Evolutionary conservation across 306 rosid genomes (phyloP), one percentile per base, ranked within the genome.

Genomic region (Prunus davidiana): DNA sequence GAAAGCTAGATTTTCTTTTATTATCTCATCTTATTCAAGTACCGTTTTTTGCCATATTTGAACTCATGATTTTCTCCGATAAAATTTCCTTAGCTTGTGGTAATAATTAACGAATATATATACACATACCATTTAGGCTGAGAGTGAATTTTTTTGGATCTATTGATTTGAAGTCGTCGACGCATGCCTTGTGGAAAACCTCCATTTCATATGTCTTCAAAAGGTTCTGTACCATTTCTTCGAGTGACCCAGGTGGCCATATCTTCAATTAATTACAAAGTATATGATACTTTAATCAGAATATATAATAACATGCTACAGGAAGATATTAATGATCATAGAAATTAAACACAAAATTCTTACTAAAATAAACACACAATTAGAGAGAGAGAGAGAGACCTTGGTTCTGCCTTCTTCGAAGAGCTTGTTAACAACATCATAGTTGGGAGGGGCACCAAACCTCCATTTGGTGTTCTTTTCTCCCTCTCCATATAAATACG

Each of bases 181-280:
- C 3, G 78, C 78, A 75, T 15, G 30, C 62, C 79, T 90, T 90
- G 66, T 90, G 83, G 75, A 84, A 83, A 41, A 74, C 0, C 79
- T 90, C 96, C 96, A 88, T 88, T 70, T 90, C 96, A 84, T 90
- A 87, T 66, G 78, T 82, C 80, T 89, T 87, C 0, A 85, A 64
- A 12, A 87, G 71, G 72, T 51, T 84, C 87, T 90, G 92, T 57
- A 86, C 96, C 49, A 72, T 49, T 63, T 86, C 88, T 80, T 88
- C 96, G 32, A 79, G 64, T 52, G 92, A 90, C 8, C 92, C 89
- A 10, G 82, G 69, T 50, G 90, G 81, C 96, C 96, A 90, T 69
- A 81, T 75, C 92, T 90, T 41, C 20, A 24, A 62, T 77, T 20
- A 15, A 14, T 55, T 2, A 55, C 25, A 6, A 55, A 18, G 0